phyloP scores from a whole-genome alignment of 345 rosid genomes.

The Populus simonii region DNA sequence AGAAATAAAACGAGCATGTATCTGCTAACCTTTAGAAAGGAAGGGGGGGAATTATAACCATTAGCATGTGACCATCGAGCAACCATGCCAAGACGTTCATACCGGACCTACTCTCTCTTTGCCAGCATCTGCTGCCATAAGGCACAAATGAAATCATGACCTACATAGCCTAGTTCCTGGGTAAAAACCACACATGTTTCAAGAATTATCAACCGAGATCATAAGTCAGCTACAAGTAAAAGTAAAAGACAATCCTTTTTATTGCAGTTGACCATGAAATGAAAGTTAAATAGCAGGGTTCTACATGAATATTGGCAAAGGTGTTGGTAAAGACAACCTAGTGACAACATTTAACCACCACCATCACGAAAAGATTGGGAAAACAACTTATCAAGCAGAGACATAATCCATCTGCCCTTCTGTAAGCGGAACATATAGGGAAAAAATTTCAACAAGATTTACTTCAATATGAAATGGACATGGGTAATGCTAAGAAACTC shows the following conservation, averaged over 20 bases:
- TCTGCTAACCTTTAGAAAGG: background rate
- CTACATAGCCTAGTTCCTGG: background rate
- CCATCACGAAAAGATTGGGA: slow-evolving; percentile 5
- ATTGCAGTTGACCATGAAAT: slow-evolving; percentile 10
- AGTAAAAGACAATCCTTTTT: background rate
- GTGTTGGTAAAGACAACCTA: slow-evolving; percentile 5
- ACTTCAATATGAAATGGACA: slow-evolving; percentile 12
- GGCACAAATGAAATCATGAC: no score
- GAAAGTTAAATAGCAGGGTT: background rate
- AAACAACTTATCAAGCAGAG: slow-evolving; percentile 4
- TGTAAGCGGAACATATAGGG: slow-evolving; percentile 1
- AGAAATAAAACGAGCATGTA: background rate
- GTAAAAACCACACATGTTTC: background rate
- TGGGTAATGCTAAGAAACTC: slow-evolving; percentile 18
- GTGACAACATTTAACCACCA: slow-evolving; percentile 1
- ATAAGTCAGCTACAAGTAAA: background rate
- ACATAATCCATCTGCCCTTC: slow-evolving; percentile 1
- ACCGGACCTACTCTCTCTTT: background rate
- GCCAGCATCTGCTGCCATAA: background rate
- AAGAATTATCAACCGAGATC: background rate
- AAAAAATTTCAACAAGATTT: slow-evolving; percentile 3
- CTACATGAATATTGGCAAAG: slow-evolving; percentile 18
- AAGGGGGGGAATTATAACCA: background rate
- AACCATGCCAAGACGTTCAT: background rate
- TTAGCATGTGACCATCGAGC: background rate